A percentile compares a stretch with the other conserved stretches of the same genome.
Evolutionary conservation across 1,139 yeast species (phyloP).

Genomic region (Suhomyces ambrosiae): DNA sequence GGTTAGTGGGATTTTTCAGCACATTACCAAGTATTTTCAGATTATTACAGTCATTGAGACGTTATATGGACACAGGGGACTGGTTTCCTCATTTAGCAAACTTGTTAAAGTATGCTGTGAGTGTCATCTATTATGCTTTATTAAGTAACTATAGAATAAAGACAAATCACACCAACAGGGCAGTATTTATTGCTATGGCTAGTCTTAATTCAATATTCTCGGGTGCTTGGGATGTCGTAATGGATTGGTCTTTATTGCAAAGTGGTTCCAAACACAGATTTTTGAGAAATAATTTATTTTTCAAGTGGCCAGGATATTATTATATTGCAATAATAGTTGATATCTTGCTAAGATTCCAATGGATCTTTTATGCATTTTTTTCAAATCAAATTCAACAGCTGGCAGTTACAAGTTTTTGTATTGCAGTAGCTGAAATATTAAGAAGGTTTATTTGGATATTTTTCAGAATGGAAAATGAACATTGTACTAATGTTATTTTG

Average conservation of each 20-base stretch:
- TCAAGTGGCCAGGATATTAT: conserved; percentile 58
- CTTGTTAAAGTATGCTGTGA: conserved; percentile 70
- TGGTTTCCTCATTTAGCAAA: conserved; percentile 98
- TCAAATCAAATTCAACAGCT: conserved; percentile 80
- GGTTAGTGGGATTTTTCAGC: conserved; percentile 78
- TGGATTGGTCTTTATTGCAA: conserved; percentile 95
- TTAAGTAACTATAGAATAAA: conserved; percentile 80
- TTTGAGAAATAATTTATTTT: conserved; percentile 73
- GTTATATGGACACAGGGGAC: conserved; percentile 91
- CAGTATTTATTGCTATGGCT: conserved; percentile 73
- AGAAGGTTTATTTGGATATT: conserved; percentile 88
- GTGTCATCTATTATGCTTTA: conserved; percentile 70
- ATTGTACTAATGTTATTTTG: conserved; percentile 81
- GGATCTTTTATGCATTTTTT: conserved; percentile 83
- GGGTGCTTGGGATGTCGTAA: conserved; percentile 82
- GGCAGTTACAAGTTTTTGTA: conserved; percentile 82
- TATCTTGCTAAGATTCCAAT: conserved; percentile 77
- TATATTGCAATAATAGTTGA: conserved; percentile 75
- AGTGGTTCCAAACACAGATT: conserved; percentile 56
- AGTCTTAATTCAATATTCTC: conserved; percentile 69
- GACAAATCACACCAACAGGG: conserved; percentile 43
- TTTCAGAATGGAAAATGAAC: conserved; percentile 95
- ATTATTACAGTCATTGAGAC: conserved; percentile 83
- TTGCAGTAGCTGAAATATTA: conserved; percentile 78
- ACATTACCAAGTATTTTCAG: conserved; percentile 91